Evolutionary conservation across 768 basidiomycete species (phyloP), one percentile per base, ranked within the genome.

Genomic region (Xerocomus potaroensis): DNA sequence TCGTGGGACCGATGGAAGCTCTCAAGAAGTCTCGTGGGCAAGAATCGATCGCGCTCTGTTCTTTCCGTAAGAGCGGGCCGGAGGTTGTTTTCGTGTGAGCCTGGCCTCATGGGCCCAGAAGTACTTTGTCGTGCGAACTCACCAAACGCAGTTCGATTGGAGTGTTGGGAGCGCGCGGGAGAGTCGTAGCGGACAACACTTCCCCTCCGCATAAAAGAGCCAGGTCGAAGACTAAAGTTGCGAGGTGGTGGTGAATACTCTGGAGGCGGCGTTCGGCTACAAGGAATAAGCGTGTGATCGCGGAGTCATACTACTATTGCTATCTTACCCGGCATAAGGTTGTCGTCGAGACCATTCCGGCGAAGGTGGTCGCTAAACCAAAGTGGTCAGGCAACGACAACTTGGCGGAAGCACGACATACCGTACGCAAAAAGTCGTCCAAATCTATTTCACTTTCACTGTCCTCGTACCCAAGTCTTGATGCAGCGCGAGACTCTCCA

Each of bases 371-470:
- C 58, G 58, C 60, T 61, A 30, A n/a, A 29, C 12, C 26, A 27
- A n/a, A 31, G 12, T 21, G 8, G 37, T 61, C 41, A 60, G 53
- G 19, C 19, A 8, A 23, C 5, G 8, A 8, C 40, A 12, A 44
- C 26, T 35, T 12, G 9, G 8, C 21, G 8, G 10, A 44, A 39
- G 27, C 9, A 30, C 1, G 9, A 54, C 56, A 3, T 24, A 61
- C 59, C 2, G 48, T 47, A 43, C 36, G 45, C 36, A 53, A 23
- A 7, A 51, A 42, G 19, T 56, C 56, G 23, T 62, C 61, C 31
- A 58, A 32, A 43, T 64, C 62, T 56, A 64, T 58, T 3, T 64
- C 56, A 10, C 62, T 62, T 37, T 43, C 62, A 33, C 59, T 63
- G 41, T 62, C 61, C 4, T 64, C 61, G 10, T 56, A 43, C 19